Evolutionary conservation across 1,139 yeast genomes (phyloP).

Genomic region (Saccharomyces pastorianus): DNA sequence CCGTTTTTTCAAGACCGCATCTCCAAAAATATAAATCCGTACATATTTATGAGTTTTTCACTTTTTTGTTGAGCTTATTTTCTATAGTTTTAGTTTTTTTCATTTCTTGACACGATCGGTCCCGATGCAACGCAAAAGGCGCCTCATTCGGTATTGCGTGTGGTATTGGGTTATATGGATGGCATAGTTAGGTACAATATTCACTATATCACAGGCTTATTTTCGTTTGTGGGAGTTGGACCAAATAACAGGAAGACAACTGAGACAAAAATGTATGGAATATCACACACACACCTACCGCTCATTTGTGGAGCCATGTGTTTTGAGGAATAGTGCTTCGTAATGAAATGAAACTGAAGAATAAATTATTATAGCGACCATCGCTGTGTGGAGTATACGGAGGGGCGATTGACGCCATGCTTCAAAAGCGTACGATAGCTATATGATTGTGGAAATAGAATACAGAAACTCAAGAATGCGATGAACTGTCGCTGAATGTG

Average conservation of each 20-base stretch:
- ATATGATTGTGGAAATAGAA: too few relatives aligned
- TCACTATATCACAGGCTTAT: background rate
- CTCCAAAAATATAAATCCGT: background rate
- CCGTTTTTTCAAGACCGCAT: too few relatives aligned
- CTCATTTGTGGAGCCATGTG: background rate
- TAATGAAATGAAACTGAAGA: background rate
- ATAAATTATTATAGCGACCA: too few relatives aligned
- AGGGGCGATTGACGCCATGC: background rate
- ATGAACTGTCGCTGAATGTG: too few relatives aligned
- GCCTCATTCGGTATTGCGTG: background rate
- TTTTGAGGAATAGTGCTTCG: background rate
- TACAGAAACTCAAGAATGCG: too few relatives aligned
- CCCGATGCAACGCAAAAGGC: background rate
- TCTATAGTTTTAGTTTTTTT: background rate
- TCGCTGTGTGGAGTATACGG: too few relatives aligned
- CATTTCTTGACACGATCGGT: background rate
- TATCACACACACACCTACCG: background rate
- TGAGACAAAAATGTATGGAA: conserved; percentile 17
- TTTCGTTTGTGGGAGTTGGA: background rate
- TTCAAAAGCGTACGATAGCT: background rate
- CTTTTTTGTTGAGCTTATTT: background rate
- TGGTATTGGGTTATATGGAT: background rate
- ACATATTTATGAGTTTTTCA: background rate
- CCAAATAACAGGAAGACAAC: conserved; percentile 9
- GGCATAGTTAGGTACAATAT: background rate